A percentile compares a stretch with the other conserved stretches of the same genome.
Evolutionary conservation across 768 basidiomycete species (phyloP).

Genomic region (Hygrophorus pudorinus): DNA sequence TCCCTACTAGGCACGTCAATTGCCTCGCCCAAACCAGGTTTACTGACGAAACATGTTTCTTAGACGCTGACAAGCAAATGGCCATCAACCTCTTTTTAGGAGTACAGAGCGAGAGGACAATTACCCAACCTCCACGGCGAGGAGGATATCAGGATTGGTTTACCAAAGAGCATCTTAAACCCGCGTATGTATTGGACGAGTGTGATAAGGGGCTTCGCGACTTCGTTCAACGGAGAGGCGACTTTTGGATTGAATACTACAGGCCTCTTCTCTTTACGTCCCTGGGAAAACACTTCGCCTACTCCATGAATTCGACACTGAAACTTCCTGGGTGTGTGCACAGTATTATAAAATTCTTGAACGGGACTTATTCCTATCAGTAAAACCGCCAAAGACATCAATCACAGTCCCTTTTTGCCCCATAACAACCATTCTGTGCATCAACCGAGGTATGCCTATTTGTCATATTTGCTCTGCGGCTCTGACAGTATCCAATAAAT

Average conservation of each 20-base stretch:
- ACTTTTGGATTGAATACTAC: constrained; percentile 89
- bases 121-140: constrained; percentile 39
- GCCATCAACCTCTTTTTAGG: constrained; percentile 98
- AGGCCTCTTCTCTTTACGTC: constrained; percentile 77
- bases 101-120: constrained; percentile 47
- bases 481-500: constrained; percentile 3
- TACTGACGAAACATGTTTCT: constrained; percentile 3
- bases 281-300: constrained; percentile 82
- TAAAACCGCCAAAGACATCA: constrained; percentile 57
- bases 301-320: constrained; percentile 84
- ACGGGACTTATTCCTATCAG: constrained; percentile 23
- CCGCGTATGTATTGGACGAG: constrained; percentile 55
- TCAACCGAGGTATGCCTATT: constrained; percentile 25
- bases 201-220: constrained; percentile 51
- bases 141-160: constrained; percentile 85
- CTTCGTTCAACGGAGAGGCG: constrained; percentile 50
- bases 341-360: neutral
- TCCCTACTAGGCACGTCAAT: constrained; percentile 64
- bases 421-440: constrained; percentile 34
- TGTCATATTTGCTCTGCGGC: neutral
- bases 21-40: neutral
- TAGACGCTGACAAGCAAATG: constrained; percentile 94
- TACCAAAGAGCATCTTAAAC: constrained; percentile 55
- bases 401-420: constrained; percentile 68
- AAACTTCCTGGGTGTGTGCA: constrained; percentile 66